Base-by-base conservation (phyloP, 495 filamentous ascomycete genomes). In the Trichoderma erinaceum region DNA sequence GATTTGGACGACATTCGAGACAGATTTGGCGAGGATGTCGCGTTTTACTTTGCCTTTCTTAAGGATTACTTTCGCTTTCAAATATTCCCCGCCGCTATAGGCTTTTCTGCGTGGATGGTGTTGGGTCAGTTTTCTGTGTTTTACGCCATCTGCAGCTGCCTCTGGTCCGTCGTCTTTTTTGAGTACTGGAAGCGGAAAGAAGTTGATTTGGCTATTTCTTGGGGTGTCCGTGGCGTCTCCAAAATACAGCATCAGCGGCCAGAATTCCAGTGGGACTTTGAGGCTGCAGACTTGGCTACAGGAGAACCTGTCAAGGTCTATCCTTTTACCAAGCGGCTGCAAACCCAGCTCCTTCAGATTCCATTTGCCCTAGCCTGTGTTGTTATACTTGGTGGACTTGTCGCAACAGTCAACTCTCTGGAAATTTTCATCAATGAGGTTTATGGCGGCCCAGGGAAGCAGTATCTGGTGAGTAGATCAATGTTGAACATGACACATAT, bases 121-220 rank as follows among this genome's bases (percentile, higher is more conserved):
- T 82, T 99, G 3, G 92, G 93, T 2, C 84, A 88, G 52, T 99
- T 89, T 77, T 97, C 94, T 4, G 84, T 87, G 69, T 78, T 93
- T 48, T 99, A 97, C 71, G 90, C 90, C 3, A 73, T 94, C 13
- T 85, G 91, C 50, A 96, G 90, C 74, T 87, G 86, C 41, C 80
- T 98, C 5, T 97, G 94, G 93, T 89, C 90, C 66, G 87, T 96
- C 2, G 79, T 93, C 25, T 98, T 99, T 73, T 89, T 96, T 48
- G 95, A 99, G 77, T 97, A 92, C 75, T 99, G 95, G 95, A 97
- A 95, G 79, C 89, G 90, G 68, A 91, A 97, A 78, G 93, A 99
- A 76, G 82, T 89, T 15, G 96, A 99, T 76, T 81, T 98, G 13
- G 90, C 91, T 25, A 88, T 97, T 43, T 88, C 92, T 58, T 99